These are phyloP conservation scores for Knoxdaviesia capensis DNA, from an alignment of 2,329 filamentous ascomycete species.

Conservation along the genomic window DNA sequence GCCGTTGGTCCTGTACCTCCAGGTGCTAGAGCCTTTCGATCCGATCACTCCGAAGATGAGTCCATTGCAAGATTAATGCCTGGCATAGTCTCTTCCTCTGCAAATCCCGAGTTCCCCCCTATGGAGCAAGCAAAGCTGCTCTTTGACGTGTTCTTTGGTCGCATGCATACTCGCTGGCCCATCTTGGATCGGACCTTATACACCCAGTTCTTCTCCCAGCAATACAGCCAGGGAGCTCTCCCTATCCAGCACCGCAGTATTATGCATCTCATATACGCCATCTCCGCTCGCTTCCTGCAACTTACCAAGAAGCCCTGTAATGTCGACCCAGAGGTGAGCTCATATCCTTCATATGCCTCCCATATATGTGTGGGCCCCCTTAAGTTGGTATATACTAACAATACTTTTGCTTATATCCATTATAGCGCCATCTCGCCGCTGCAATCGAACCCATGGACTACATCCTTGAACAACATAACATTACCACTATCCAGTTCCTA, in stretches of 20 bases:
- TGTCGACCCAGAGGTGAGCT: conserved; percentile 8
- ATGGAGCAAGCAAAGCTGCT: conserved; percentile 6
- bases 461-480: conserved; percentile 13
- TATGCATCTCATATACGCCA: conserved; percentile 10
- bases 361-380: neutral
- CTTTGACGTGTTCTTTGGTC: conserved; percentile 10
- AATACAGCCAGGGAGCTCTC: conserved; percentile 6
- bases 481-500: conserved; percentile 13
- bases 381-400: neutral
- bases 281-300: conserved; percentile 9
- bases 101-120: too few relatives aligned
- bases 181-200: conserved; percentile 9
- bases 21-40: too few relatives aligned
- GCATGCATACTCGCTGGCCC: conserved; percentile 10
- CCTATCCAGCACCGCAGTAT: conserved; percentile 9
- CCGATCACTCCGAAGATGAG: too few relatives aligned
- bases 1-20: too few relatives aligned
- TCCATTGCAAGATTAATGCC: too few relatives aligned
- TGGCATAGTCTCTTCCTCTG: too few relatives aligned
- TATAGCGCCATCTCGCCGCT: conserved; percentile 9
- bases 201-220: conserved; percentile 5
- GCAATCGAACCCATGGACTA: conserved; percentile 13
- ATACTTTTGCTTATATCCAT: neutral
- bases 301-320: conserved; percentile 8
- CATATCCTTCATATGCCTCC: neutral